Evolutionary conservation across 2,329 filamentous ascomycete genomes (phyloP).

Genomic region (Cryphonectria japonica): DNA sequence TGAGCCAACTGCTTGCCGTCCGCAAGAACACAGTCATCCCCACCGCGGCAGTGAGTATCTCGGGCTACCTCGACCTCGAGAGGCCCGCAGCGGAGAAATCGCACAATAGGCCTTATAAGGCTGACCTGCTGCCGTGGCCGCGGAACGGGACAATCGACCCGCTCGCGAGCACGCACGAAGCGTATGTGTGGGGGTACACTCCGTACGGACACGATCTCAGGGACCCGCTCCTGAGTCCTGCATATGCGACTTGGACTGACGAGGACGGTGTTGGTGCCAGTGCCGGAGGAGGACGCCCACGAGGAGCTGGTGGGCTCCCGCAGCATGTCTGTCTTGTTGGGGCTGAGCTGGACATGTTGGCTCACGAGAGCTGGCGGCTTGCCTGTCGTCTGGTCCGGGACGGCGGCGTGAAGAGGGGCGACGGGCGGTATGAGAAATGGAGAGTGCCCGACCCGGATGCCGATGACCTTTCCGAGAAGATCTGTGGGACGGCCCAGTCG

Average conservation of each 20-base stretch:
- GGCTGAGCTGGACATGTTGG: conserved; percentile 51
- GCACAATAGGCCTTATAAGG: conserved; percentile 42
- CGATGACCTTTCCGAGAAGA: conserved; percentile 12
- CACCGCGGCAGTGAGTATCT: conserved; percentile 46
- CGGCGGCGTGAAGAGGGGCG: conserved; percentile 37
- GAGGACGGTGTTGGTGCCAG: not conserved
- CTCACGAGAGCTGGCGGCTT: conserved; percentile 46
- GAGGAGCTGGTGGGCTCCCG: conserved; percentile 38
- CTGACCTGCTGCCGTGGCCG: conserved; percentile 34
- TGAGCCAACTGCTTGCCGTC: conserved; percentile 44
- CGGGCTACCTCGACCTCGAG: conserved; percentile 48
- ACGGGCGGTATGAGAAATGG: conserved; percentile 36
- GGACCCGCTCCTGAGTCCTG: conserved; percentile 48
- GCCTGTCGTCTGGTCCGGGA: conserved; percentile 39
- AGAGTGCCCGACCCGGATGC: conserved; percentile 29
- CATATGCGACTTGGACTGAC: conserved; percentile 33
- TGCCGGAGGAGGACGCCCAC: not conserved
- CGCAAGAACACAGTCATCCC: conserved; percentile 30
- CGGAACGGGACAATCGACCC: conserved; percentile 36
- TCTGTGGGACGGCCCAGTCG: conserved; percentile 30
- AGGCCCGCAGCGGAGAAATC: conserved; percentile 38
- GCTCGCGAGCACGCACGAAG: conserved; percentile 34
- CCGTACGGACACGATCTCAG: conserved; percentile 38
- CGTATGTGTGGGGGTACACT: conserved; percentile 50
- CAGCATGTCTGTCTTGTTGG: conserved; percentile 47